A percentile compares a stretch with the other conserved stretches of the same genome.
phyloP scores from a whole-genome alignment of 2,329 filamentous ascomycete species.

The Claviceps spartinae region DNA sequence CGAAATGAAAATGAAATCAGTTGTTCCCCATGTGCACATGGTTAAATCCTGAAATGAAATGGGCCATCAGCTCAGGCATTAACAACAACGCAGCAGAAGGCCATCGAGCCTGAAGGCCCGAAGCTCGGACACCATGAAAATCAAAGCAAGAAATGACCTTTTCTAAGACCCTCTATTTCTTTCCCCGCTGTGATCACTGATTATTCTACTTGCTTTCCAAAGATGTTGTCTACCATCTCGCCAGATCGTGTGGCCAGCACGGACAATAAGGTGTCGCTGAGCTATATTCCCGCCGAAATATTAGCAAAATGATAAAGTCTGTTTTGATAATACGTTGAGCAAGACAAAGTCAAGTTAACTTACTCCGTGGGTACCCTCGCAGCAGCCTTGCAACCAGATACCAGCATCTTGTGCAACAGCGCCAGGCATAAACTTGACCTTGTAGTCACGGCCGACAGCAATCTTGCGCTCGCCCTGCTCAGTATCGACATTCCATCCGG shows the following conservation, averaged over 20 bases:
- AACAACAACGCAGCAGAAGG: no score
- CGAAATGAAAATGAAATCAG: no score
- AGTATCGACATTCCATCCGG: constrained; percentile 28
- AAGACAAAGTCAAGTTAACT: constrained; percentile 26
- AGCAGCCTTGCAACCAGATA: constrained; percentile 88
- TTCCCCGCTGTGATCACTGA: no score
- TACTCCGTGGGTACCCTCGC: constrained; percentile 83
- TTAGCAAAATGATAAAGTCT: neutral
- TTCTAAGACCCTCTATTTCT: neutral
- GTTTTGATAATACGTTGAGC: neutral
- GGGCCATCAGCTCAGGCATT: no score
- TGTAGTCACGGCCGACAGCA: constrained; percentile 65
- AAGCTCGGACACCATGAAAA: no score
- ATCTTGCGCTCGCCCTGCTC: constrained; percentile 35
- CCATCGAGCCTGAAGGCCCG: no score
- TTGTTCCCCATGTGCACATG: no score
- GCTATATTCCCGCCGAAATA: constrained; percentile 23
- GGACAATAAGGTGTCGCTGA: constrained; percentile 72
- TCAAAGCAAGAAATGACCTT: neutral
- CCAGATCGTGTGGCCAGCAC: constrained; percentile 63
- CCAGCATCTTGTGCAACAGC: constrained; percentile 61
- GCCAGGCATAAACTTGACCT: constrained; percentile 54
- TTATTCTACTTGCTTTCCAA: constrained; percentile 22
- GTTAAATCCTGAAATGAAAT: no score
- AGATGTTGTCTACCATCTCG: constrained; percentile 66